Conservation (phyloP, 2,329 filamentous ascomycete genomes). For the Leptosphaerulina australis region DNA sequence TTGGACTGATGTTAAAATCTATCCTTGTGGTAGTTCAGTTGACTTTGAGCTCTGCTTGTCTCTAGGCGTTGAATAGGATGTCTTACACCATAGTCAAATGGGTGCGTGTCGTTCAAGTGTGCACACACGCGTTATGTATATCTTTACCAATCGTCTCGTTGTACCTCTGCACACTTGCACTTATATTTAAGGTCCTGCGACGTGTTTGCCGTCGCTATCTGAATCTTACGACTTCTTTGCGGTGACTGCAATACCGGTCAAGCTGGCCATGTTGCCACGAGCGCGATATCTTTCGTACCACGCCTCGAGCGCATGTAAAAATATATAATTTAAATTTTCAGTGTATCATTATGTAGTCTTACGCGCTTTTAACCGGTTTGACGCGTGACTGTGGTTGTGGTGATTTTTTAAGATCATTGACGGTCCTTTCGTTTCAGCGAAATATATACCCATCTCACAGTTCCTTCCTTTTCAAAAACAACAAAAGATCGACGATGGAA, state of each 20-base stretch:
- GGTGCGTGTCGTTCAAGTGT: too few species aligned
- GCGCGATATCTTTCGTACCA: not conserved
- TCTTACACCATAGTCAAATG: too few species aligned
- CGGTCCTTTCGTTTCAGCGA: not conserved
- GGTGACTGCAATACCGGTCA: not conserved
- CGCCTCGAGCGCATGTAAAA: not conserved
- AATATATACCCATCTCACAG: not conserved
- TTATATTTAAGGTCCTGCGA: not conserved
- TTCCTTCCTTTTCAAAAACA: not conserved
- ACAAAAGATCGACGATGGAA: too few species aligned
- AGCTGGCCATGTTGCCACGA: too few species aligned
- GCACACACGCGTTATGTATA: too few species aligned
- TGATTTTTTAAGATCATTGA: constrained; percentile 9
- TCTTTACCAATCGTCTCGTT: too few species aligned
- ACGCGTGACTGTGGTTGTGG: not conserved
- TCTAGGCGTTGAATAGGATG: too few species aligned
- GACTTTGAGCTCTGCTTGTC: too few species aligned
- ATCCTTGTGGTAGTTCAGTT: too few species aligned
- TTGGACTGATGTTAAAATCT: too few species aligned
- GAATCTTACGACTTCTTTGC: not conserved
- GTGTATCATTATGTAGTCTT: not conserved
- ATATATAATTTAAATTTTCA: accelerated
- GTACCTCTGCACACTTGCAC: too few species aligned
- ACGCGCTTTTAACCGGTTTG: not conserved
- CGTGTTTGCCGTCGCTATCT: not conserved